Base-by-base conservation (phyloP, 2,329 filamentous ascomycete genomes). In the Aureobasidium sp. region DNA sequence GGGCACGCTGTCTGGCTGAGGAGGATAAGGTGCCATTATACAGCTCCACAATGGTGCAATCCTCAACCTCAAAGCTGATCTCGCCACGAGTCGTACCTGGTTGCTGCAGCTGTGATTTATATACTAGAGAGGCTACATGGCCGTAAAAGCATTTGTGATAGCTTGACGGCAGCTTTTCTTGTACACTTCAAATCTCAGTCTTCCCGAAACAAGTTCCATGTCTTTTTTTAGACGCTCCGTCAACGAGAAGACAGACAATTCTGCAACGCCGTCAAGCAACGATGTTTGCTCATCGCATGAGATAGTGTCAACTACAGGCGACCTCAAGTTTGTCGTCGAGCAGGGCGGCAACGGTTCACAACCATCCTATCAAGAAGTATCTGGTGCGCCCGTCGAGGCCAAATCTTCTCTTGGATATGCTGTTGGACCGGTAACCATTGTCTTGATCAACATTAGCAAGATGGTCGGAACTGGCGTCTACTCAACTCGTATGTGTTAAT, bases 401-500 rank as follows among this genome's bases (percentile, higher is more conserved):
- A 67, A 77, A 2, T 86, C 82, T 0, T 84, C 85, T 0, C 71
- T 87, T 2, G 85, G 84, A 0, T 85, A 85, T 64, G 73, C 80
- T 12, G 83, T 86, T 17, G 79, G 79, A 9, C 79, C 77, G 61
- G 64, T 81, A 5, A 83, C 83, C 0, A 80, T 85, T 27, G 74
- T 86, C 35, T 85, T 85, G 42, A 69, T 87, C 59, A 87, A 86
- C 63, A 70, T 87, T 44, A 82, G 81, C 62, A 79, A 81, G 71
- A 86, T 87, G 83, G 75, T 87, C 49, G 84, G 84, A 1, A 86
- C 69, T 2, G 83, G 83, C 50, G 79, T 85, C n/a, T 85, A 83
- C 62, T 86, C 84, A 0, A 87, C 85, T 0, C 85, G 83, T 85
- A 67, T 67, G 82, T 75, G 11, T 5, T 62, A 11, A 2, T 15